These are phyloP conservation scores for Discostella stelligeroides DNA, from an alignment of 108 stramenopile genomes.

Conservation along the genomic window DNA sequence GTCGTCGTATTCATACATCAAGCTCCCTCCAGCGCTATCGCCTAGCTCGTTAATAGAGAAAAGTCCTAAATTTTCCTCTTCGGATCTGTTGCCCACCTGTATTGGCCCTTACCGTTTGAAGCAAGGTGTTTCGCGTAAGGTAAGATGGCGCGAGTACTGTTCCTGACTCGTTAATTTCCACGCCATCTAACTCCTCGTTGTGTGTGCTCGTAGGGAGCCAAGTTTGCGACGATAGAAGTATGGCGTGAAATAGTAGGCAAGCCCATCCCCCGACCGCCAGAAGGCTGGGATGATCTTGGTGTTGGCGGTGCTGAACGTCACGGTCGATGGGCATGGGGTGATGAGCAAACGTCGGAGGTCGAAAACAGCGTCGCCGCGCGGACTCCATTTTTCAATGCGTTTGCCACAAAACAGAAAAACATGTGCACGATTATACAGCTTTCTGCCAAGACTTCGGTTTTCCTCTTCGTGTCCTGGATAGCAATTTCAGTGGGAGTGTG, in stretches of 20 bases:
- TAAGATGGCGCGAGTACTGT: slow-evolving; percentile 1
- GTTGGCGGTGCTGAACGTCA: slow-evolving; percentile 82
- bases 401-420: slow-evolving; percentile 3
- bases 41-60: slow-evolving; percentile 30
- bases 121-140: slow-evolving; percentile 22
- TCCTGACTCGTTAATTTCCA: neutral
- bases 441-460: slow-evolving; percentile 45
- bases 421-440: slow-evolving; percentile 11
- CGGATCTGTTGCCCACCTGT: slow-evolving; percentile 61
- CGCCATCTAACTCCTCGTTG: neutral
- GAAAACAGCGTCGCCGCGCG: slow-evolving; percentile 76
- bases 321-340: slow-evolving; percentile 86
- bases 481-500: slow-evolving; percentile 55
- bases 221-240: slow-evolving; percentile 55
- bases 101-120: slow-evolving; percentile 73
- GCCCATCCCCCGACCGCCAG: slow-evolving; percentile 79
- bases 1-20: slow-evolving; percentile 35
- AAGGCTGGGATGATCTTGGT: slow-evolving; percentile 91
- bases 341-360: slow-evolving; percentile 70
- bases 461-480: slow-evolving; percentile 71
- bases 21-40: slow-evolving; percentile 30
- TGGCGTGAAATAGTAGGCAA: slow-evolving; percentile 69
- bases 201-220: neutral
- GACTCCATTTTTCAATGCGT: slow-evolving; percentile 55
- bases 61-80: slow-evolving; percentile 14